These are phyloP conservation scores for Mrakia blollopis DNA, from an alignment of 768 basidiomycete genomes.

Conservation along the genomic window DNA sequence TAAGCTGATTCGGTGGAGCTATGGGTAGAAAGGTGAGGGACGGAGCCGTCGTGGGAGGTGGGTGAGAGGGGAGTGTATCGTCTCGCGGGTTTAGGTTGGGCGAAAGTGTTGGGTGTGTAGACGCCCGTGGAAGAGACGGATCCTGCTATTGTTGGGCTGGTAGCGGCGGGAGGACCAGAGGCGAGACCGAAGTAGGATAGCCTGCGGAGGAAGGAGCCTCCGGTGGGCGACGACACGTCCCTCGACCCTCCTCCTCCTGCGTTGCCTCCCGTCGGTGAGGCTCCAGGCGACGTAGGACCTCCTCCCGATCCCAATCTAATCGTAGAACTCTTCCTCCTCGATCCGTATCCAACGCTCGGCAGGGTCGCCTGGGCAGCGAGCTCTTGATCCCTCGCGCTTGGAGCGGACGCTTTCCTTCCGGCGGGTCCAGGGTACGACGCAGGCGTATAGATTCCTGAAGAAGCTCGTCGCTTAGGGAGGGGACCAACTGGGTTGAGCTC, in stretches of 20 bases:
- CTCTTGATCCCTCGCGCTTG: neutral
- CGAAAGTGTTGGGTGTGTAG: neutral
- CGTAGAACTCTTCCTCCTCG: neutral
- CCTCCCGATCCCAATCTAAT: neutral
- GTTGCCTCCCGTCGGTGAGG: neutral
- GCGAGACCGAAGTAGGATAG: neutral
- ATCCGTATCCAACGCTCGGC: neutral
- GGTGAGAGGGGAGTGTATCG: neutral
- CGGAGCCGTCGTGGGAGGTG: neutral
- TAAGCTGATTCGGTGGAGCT: neutral
- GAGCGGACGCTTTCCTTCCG: conserved; percentile 1
- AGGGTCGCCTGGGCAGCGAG: neutral
- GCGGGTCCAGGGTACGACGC: neutral
- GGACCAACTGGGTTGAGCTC: neutral
- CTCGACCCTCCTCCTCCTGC: neutral
- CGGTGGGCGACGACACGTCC: neutral
- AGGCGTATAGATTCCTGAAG: neutral
- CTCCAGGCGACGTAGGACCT: neutral
- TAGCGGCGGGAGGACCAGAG: neutral
- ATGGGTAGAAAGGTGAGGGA: neutral
- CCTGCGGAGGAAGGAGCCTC: neutral
- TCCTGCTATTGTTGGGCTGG: neutral
- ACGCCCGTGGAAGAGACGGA: neutral
- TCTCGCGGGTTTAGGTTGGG: neutral
- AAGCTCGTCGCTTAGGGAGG: neutral